Conservation (phyloP, 257 asterid species). For the Craterostigma plantagineum region DNA sequence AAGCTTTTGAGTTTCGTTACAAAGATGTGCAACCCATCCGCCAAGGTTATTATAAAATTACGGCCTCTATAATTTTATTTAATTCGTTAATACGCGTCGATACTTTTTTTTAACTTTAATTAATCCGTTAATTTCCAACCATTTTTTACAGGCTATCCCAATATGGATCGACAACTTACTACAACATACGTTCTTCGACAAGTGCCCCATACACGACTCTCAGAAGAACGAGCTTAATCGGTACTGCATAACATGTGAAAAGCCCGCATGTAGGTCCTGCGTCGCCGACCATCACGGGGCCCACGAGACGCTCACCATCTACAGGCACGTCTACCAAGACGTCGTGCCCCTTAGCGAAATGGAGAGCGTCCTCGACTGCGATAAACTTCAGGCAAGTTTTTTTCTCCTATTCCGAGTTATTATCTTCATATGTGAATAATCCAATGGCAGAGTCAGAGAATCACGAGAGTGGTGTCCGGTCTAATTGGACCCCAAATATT, state of each 20-base stretch:
- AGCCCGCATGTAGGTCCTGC: neutral
- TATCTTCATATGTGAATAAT: neutral
- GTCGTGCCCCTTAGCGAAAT: conserved; percentile 21
- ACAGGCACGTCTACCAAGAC: conserved; percentile 30
- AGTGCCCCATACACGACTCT: conserved; percentile 12
- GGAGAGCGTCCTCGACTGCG: conserved; percentile 15
- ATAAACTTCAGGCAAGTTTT: conserved; percentile 16
- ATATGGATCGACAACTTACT: conserved; percentile 19
- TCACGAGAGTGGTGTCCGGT: no score
- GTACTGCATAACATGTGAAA: conserved; percentile 9
- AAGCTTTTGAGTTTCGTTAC: no score
- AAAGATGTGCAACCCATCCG: no score
- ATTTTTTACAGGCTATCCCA: no score
- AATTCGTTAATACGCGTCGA: no score
- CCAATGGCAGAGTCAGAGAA: neutral
- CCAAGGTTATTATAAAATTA: no score
- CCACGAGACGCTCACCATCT: conserved; percentile 19
- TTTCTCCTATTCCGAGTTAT: neutral
- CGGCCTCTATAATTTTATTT: no score
- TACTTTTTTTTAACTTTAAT: no score
- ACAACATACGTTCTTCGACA: conserved; percentile 18
- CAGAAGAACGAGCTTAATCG: conserved; percentile 21
- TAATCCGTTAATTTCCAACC: no score
- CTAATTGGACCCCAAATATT: no score
- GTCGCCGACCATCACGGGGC: conserved; percentile 8